Base-by-base conservation (phyloP, 768 basidiomycete species). In the Auriscalpium microsporum region DNA sequence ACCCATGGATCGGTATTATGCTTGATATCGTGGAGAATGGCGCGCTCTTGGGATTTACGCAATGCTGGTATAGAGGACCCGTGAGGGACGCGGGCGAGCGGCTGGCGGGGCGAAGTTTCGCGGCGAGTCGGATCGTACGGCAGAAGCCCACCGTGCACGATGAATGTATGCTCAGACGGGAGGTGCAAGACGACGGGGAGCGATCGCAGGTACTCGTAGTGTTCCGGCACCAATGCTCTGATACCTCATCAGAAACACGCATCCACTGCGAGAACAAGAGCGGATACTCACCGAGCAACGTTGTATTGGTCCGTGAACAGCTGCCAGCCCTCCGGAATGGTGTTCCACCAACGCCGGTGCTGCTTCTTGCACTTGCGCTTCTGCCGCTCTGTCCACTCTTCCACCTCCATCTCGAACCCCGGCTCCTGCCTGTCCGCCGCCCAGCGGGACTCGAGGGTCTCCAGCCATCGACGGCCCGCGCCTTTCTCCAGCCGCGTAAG, bases 71-170 rank as follows among this genome's bases (percentile, higher is more conserved):
- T 16, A 57, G 37, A 21, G 16, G 53, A 50, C 23, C 50, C 37
- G 28, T 28, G 50, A 45, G 62, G 62, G 14, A 47, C n/a, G 53
- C 53, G 56, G 21, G 56, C 46, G 16, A 94, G 77, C 3, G 92
- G 92, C 64, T 94, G 92, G 11, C 70, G 73, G 21, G 70, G 69
- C 60, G 82, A 72, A 19, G 71, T 73, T 16, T 71, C 66, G 34
- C 78, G 65, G 57, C 74, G 78, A 1, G 68, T 70, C 2, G 90
- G 86, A 64, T 95, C 82, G 6, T 75, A 78, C 0, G 92, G 78
- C 2, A 97, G 76, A n/a, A 95, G 63, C 6, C 94, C 94, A 1
- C 83, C 94, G 61, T 96, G 93, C 1, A 85, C 89, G 48, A 94
- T 75, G 70, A 83, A 84, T 1, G 83, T 70, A 63, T 94, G 90